These are phyloP conservation scores for Neonectria hederae DNA, from an alignment of 2,329 filamentous ascomycete species.

Conservation along the genomic window DNA sequence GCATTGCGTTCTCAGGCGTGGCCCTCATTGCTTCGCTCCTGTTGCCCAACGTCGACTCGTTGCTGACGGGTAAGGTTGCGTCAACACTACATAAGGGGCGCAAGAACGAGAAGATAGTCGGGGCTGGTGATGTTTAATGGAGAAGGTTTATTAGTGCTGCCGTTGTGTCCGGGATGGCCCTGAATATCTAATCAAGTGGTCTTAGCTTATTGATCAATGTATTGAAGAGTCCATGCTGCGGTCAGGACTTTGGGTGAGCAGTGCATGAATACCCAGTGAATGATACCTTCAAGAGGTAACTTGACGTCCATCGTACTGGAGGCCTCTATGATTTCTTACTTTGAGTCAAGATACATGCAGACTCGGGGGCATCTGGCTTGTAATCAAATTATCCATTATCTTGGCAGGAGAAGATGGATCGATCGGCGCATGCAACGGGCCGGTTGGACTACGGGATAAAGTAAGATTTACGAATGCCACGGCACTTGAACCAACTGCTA, in stretches of 20 bases:
- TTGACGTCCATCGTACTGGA: not conserved
- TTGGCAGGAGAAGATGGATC: not conserved
- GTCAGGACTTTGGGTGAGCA: not conserved
- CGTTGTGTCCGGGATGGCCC: not conserved
- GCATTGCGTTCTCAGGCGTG: slow-evolving; percentile 47
- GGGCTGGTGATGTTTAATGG: slow-evolving; percentile 12
- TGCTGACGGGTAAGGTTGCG: slow-evolving; percentile 46
- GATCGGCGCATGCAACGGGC: not conserved
- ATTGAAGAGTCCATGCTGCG: not conserved
- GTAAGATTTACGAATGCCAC: not conserved
- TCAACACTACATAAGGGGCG: slow-evolving; percentile 44
- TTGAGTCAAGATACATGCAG: not conserved
- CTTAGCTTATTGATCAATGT: not conserved
- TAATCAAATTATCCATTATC: not conserved
- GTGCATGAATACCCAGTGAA: not conserved
- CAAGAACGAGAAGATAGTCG: slow-evolving; percentile 33
- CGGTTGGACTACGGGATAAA: not conserved
- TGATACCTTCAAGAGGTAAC: not conserved
- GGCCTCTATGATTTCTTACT: not conserved
- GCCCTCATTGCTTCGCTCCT: slow-evolving; percentile 45
- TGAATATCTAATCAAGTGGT: not conserved
- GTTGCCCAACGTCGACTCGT: slow-evolving; percentile 47
- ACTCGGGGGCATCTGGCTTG: not conserved
- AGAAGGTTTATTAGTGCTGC: not conserved
- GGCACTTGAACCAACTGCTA: not conserved